Percentiles rank a stretch among this genome's conserved stretches.
phyloP scores from a whole-genome alignment of 495 filamentous ascomycete genomes.

The Xeromyces bisporus region DNA sequence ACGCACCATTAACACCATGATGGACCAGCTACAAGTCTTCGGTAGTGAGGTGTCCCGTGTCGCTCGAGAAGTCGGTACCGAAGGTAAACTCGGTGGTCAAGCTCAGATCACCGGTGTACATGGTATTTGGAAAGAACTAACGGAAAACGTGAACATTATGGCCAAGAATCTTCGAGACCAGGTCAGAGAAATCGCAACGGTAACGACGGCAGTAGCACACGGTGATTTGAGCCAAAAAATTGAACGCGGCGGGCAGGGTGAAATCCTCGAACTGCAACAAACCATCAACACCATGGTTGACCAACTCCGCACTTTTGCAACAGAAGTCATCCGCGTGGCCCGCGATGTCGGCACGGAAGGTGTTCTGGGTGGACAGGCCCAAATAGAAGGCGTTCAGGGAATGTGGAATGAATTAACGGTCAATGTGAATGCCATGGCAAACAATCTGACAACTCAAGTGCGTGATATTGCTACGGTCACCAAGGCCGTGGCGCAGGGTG shows the following conservation, averaged over 20 bases:
- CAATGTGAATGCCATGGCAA: conserved; percentile 97
- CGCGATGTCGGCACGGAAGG: conserved; percentile 95
- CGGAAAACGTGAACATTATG: conserved; percentile 97
- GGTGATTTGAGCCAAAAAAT: conserved; percentile 96
- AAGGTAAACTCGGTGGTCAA: conserved; percentile 92
- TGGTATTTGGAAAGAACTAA: conserved; percentile 96
- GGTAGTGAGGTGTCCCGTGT: conserved; percentile 93
- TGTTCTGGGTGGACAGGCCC: conserved; percentile 89
- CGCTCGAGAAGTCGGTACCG: conserved; percentile 92
- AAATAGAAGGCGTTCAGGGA: conserved; percentile 73
- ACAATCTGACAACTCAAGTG: conserved; percentile 93
- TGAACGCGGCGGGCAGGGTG: conserved; percentile 79
- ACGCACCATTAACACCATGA: conserved; percentile 92
- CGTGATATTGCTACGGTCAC: conserved; percentile 97
- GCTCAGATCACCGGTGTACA: conserved; percentile 87
- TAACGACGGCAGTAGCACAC: conserved; percentile 91
- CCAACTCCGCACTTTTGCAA: conserved; percentile 90
- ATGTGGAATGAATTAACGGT: conserved; percentile 96
- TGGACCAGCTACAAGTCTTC: conserved; percentile 95
- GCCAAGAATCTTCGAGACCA: conserved; percentile 70
- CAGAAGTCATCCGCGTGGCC: conserved; percentile 90
- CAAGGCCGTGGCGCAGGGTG: conserved; percentile 92
- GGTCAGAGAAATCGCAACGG: conserved; percentile 92
- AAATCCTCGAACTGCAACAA: conserved; percentile 90
- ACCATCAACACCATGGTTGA: conserved; percentile 99